phyloP scores from a whole-genome alignment of 805 yeast genomes.

The Pichia ethanolica region DNA sequence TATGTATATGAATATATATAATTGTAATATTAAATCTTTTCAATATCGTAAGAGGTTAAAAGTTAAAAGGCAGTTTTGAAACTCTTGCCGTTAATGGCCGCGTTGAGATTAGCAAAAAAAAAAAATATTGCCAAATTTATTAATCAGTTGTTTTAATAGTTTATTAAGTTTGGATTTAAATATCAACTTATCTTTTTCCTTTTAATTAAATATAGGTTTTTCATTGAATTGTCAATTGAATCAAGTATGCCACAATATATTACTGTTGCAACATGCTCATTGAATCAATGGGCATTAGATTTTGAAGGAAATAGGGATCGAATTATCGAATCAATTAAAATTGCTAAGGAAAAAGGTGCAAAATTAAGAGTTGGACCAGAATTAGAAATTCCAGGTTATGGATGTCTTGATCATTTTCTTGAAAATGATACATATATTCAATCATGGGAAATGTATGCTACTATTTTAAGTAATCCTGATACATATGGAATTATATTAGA shows the following conservation, averaged over 20 bases:
- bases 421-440: constrained; percentile 86
- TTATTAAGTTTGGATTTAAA: no score
- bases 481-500: constrained; percentile 77
- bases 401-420: constrained; percentile 87
- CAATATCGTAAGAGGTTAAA: no score
- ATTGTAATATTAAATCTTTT: no score
- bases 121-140: no score
- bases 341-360: constrained; percentile 74
- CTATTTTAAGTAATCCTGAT: constrained; percentile 58
- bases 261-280: constrained; percentile 87
- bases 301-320: constrained; percentile 95
- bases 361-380: constrained; percentile 93
- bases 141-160: no score
- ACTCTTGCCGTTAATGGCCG: no score
- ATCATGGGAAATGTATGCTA: constrained; percentile 90
- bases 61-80: no score
- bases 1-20: no score
- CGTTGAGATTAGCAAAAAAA: no score
- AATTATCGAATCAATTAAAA: constrained; percentile 67
- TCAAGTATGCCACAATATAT: constrained; percentile 71
- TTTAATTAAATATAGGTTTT: no score
- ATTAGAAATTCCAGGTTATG: constrained; percentile 89
- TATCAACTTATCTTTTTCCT: no score
- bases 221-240: no score
- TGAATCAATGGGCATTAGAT: constrained; percentile 98